phyloP scores from a whole-genome alignment of 2,329 filamentous ascomycete genomes.

The Scytalidium lignicola region DNA sequence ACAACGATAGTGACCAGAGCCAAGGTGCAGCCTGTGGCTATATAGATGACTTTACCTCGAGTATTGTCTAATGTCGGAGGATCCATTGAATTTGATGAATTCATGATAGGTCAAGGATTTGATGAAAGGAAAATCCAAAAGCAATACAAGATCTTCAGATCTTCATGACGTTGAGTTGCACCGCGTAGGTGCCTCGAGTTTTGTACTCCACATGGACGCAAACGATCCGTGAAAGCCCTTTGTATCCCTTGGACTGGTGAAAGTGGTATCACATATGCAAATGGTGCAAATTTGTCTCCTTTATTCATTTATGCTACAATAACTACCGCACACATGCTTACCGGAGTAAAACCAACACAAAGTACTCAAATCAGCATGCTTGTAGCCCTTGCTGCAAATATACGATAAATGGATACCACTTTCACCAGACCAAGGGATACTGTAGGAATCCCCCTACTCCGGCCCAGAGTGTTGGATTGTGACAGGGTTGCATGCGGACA shows the following conservation, averaged over 20 bases:
- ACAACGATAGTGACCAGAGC: constrained; percentile 7
- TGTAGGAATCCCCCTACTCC: not conserved
- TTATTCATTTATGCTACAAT: not conserved
- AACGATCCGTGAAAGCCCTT: not conserved
- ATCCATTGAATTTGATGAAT: constrained; percentile 3
- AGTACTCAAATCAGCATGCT: not conserved
- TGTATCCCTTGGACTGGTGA: not conserved
- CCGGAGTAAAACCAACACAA: not conserved
- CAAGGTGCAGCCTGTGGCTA: constrained; percentile 1
- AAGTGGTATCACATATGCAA: not conserved
- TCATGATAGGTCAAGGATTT: not conserved
- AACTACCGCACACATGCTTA: not conserved
- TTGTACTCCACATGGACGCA: not conserved
- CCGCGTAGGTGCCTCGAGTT: not conserved
- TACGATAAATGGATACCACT: not conserved
- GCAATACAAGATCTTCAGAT: not conserved
- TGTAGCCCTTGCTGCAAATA: not conserved
- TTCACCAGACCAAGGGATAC: not conserved
- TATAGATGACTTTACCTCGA: constrained; percentile 3
- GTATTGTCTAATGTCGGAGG: constrained; percentile 3
- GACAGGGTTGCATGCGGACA: not conserved
- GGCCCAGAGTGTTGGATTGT: not conserved
- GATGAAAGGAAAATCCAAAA: not conserved
- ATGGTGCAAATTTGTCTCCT: not conserved
- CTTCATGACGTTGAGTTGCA: not conserved